Evolutionary conservation across 1,284 basidiomycete genomes (phyloP).

Genomic region (Ustilago bromivora): DNA sequence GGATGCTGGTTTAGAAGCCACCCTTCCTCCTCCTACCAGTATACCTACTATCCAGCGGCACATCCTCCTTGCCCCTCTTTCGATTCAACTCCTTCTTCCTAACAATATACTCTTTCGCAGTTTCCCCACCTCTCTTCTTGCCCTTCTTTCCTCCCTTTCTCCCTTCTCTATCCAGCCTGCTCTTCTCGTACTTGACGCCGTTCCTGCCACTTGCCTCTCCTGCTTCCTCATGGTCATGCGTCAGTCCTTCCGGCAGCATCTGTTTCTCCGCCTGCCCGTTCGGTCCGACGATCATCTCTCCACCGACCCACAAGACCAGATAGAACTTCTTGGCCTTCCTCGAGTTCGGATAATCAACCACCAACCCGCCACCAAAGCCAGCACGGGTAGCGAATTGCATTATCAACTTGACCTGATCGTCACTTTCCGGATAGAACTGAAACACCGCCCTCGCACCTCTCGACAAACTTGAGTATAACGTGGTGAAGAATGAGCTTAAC

Average conservation of each 20-base stretch:
- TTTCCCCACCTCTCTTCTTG: constrained; percentile 73
- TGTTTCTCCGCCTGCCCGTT: constrained; percentile 56
- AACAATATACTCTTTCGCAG: constrained; percentile 73
- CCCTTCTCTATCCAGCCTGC: constrained; percentile 33
- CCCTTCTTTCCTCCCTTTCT: constrained; percentile 70
- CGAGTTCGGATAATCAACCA: constrained; percentile 79
- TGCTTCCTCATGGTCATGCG: constrained; percentile 56
- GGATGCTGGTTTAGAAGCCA: constrained; percentile 20
- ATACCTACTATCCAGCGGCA: constrained; percentile 65
- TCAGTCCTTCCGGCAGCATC: constrained; percentile 55
- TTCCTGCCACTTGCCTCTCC: constrained; percentile 1
- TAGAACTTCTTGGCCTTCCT: constrained; percentile 70
- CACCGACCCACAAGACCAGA: constrained; percentile 69
- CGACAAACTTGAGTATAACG: constrained; percentile 88
- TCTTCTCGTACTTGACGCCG: constrained; percentile 51
- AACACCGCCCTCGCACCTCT: constrained; percentile 94
- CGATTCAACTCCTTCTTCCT: constrained; percentile 75
- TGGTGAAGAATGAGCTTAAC: constrained; percentile 93
- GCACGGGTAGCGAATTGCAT: constrained; percentile 92
- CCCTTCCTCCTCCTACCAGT: constrained; percentile 52
- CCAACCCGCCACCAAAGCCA: constrained; percentile 95
- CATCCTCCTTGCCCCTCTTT: constrained; percentile 73
- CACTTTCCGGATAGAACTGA: constrained; percentile 69
- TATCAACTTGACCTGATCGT: constrained; percentile 76
- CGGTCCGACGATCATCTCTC: constrained; percentile 70